Conservation (phyloP, 495 filamentous ascomycete genomes). For the Glarea lozoyensis region DNA sequence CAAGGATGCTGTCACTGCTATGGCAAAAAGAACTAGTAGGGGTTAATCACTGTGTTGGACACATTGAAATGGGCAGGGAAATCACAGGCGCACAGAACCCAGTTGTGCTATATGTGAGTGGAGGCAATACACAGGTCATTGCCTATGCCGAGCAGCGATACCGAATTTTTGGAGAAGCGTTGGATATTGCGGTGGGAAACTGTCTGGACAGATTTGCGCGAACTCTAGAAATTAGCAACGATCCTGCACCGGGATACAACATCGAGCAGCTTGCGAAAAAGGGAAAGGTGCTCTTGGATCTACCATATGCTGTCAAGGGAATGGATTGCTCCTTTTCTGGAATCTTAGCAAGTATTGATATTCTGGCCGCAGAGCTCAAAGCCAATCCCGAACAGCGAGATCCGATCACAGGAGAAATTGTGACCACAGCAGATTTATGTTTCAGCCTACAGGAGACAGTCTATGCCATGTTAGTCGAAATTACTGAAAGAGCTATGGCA, state of each 20-base stretch:
- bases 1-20: slow-evolving; percentile 70
- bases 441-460: slow-evolving; percentile 94
- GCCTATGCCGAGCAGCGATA: slow-evolving; percentile 91
- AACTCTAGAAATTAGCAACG: slow-evolving; percentile 82
- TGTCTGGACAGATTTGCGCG: slow-evolving; percentile 94
- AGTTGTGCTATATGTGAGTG: slow-evolving; percentile 90
- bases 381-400: slow-evolving; percentile 34
- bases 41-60: slow-evolving; percentile 96
- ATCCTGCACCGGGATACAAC: slow-evolving; percentile 94
- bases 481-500: slow-evolving; percentile 96
- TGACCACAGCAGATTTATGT: slow-evolving; percentile 83
- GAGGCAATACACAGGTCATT: slow-evolving; percentile 97
- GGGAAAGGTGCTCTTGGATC: slow-evolving; percentile 64
- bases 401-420: slow-evolving; percentile 28
- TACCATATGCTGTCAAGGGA: slow-evolving; percentile 94
- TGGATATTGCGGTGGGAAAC: slow-evolving; percentile 96
- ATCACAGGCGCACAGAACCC: slow-evolving; percentile 91
- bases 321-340: slow-evolving; percentile 97
- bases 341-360: slow-evolving; percentile 75
- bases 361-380: slow-evolving; percentile 56
- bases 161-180: slow-evolving; percentile 93
- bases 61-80: slow-evolving; percentile 95
- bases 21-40: slow-evolving; percentile 85
- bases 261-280: slow-evolving; percentile 93
- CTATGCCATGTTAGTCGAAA: slow-evolving; percentile 95